A percentile compares a stretch with the other conserved stretches of the same genome.
Conservation (phyloP, 2,329 filamentous ascomycete genomes). For the Aspergillus sp. region DNA sequence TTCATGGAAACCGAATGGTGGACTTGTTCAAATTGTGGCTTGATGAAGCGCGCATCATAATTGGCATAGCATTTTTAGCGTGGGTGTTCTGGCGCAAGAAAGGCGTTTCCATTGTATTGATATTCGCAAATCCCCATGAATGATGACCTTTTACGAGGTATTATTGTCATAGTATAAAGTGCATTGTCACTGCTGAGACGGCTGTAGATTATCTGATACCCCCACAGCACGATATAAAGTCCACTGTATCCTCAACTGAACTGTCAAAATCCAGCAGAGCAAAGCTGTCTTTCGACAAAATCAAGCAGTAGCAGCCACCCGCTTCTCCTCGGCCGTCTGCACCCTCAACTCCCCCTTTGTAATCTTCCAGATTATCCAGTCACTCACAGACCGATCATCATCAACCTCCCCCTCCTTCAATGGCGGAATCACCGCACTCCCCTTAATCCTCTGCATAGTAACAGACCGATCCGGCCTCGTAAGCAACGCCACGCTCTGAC, state of each 20-base stretch:
- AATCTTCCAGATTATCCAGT: constrained; percentile 17
- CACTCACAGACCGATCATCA: constrained; percentile 13
- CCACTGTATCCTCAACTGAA: accelerated
- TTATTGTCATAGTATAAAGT: too few relatives aligned
- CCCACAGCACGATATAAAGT: too few relatives aligned
- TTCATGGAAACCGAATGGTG: constrained; percentile 68
- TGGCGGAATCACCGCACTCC: constrained; percentile 14
- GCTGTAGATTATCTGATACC: too few relatives aligned
- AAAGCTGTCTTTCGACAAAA: neutral
- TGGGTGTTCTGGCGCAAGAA: neutral
- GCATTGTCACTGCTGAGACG: neutral
- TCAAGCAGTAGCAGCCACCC: neutral
- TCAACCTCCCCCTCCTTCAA: constrained; percentile 15
- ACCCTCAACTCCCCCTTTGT: constrained; percentile 16
- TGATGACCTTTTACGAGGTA: neutral
- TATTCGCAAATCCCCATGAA: neutral
- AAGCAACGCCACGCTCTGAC: constrained; percentile 25
- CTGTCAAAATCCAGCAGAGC: neutral
- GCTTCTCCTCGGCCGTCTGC: neutral
- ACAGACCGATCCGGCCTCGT: constrained; percentile 17
- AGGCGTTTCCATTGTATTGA: neutral
- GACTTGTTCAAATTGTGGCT: constrained; percentile 63
- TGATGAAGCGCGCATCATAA: constrained; percentile 58
- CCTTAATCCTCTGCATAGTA: constrained; percentile 17
- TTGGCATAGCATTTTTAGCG: neutral